Evolutionary conservation across 495 filamentous ascomycete species (phyloP).

Genomic region (Neurospora sp.): DNA sequence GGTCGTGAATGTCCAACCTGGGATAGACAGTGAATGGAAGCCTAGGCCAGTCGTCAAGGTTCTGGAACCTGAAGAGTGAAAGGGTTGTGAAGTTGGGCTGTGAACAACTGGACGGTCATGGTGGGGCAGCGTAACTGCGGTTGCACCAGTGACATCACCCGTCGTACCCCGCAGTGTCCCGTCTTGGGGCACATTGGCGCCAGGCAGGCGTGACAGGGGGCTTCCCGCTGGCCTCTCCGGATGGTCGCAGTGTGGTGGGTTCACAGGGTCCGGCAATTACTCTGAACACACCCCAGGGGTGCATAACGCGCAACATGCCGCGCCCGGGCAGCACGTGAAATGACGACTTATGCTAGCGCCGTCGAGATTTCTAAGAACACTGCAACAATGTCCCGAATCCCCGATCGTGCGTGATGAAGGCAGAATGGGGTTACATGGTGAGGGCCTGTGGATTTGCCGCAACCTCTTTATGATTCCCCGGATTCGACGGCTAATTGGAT

Average conservation of each 20-base stretch:
- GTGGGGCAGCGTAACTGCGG: not conserved
- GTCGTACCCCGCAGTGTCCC: not conserved
- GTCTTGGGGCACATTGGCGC: not conserved
- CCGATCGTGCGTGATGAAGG: not conserved
- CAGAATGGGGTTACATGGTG: not conserved
- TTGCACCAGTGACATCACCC: not conserved
- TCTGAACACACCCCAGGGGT: not conserved
- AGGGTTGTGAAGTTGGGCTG: not conserved
- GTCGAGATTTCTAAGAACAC: not conserved
- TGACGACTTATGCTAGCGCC: slow-evolving; percentile 10
- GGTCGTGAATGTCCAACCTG: not conserved
- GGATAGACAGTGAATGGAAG: not conserved
- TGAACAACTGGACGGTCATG: not conserved
- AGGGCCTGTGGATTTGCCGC: not conserved
- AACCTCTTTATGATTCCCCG: not conserved
- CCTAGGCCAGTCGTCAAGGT: not conserved
- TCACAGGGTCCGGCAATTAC: not conserved
- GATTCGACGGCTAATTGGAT: not conserved
- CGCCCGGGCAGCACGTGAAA: slow-evolving; percentile 20
- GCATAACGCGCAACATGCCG: not conserved
- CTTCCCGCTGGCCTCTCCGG: not conserved
- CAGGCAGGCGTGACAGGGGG: not conserved
- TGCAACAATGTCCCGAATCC: not conserved
- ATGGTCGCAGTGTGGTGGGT: not conserved
- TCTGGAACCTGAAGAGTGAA: not conserved